Percentiles rank a stretch among this genome's conserved stretches.
These are phyloP conservation scores for Serendipita sp. DNA, from an alignment of 768 basidiomycete species.

Conservation along the genomic window DNA sequence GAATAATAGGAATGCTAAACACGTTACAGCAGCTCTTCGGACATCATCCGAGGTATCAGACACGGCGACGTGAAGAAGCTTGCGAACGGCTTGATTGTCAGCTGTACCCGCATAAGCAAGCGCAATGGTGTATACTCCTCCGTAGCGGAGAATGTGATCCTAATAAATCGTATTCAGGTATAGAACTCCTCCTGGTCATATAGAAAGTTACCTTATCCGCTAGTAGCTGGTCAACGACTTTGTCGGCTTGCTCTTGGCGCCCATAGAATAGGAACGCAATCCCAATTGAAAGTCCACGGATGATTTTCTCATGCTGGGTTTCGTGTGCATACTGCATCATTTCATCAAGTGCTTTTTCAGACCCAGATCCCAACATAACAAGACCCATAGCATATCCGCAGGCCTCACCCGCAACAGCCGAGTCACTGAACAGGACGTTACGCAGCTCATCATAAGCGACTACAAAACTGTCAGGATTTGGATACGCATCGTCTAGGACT, in stretches of 20 bases:
- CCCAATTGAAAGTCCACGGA: constrained; percentile 85
- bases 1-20: constrained; percentile 90
- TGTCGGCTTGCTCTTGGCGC: constrained; percentile 80
- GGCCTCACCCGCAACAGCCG: constrained; percentile 89
- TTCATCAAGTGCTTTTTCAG: constrained; percentile 63
- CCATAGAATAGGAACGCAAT: constrained; percentile 86
- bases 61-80: constrained; percentile 87
- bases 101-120: constrained; percentile 94
- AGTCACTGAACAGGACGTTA: constrained; percentile 77
- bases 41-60: constrained; percentile 98
- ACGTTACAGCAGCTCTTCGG: constrained; percentile 87
- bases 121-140: constrained; percentile 91
- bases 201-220: constrained; percentile 56
- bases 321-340: constrained; percentile 94
- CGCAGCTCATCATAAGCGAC: constrained; percentile 89
- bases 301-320: constrained; percentile 98
- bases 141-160: constrained; percentile 95
- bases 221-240: constrained; percentile 57
- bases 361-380: constrained; percentile 91
- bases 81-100: constrained; percentile 82
- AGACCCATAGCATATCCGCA: constrained; percentile 96
- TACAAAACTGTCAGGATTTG: constrained; percentile 9
- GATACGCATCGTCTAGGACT: not conserved
- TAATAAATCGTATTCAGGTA: constrained; percentile 19
- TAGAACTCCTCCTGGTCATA: not conserved